Conservation (phyloP, 108 stramenopile species). For the Discostella pseudostelligera region DNA sequence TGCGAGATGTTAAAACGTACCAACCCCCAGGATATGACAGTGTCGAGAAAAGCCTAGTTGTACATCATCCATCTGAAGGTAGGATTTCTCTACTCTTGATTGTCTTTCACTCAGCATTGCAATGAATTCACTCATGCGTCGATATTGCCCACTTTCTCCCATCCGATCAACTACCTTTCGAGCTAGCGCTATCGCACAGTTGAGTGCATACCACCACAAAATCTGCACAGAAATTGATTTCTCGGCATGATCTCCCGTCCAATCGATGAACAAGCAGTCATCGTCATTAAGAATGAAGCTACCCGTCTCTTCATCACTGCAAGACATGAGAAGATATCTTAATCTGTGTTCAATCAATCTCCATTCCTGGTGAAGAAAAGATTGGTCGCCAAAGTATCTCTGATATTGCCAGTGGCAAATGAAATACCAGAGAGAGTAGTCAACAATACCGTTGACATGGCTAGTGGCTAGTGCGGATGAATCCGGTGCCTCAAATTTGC, state of each 20-base stretch:
- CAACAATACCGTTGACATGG: constrained; percentile 47
- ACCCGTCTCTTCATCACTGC: constrained; percentile 26
- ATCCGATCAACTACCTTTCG: constrained; percentile 1
- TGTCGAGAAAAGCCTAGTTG: constrained; percentile 24
- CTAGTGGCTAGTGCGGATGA: background rate
- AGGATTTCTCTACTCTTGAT: constrained; percentile 23
- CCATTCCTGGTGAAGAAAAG: constrained; percentile 41
- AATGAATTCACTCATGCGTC: constrained; percentile 2
- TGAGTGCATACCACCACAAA: constrained; percentile 49
- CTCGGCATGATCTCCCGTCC: constrained; percentile 20
- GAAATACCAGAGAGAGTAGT: constrained; percentile 45
- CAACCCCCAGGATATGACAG: constrained; percentile 32
- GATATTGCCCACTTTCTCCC: background rate
- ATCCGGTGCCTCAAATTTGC: too few species aligned
- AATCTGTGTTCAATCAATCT: constrained; percentile 16
- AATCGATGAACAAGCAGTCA: constrained; percentile 47
- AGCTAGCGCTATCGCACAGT: constrained; percentile 24
- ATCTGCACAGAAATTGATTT: constrained; percentile 35
- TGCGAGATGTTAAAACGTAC: background rate
- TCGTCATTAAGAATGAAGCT: constrained; percentile 24
- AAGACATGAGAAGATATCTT: constrained; percentile 15
- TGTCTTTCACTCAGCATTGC: background rate
- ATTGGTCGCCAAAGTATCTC: constrained; percentile 36
- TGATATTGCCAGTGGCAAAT: constrained; percentile 43
- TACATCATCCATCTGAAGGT: constrained; percentile 17